Evolutionary conservation across 495 filamentous ascomycete species (phyloP), one percentile per base, ranked within the genome.

Genomic region (Monascus purpureus): DNA sequence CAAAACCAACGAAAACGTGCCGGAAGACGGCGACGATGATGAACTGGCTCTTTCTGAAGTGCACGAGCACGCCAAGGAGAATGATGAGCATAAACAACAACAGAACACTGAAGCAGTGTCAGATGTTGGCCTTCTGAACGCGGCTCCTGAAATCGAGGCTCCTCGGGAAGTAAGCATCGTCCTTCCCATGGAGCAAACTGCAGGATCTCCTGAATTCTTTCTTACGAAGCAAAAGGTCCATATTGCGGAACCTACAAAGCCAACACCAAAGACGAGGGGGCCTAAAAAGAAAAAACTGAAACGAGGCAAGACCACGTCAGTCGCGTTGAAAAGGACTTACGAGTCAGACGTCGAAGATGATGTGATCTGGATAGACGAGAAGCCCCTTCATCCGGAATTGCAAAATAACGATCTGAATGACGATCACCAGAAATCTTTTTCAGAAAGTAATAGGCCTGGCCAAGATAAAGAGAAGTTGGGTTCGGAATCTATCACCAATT

Each of bases 261-360:
- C 41, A 25, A 31, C 22, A 13, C 17, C 42, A 8, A 52, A 52
- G 29, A 5, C 20, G 20, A 22, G 20, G 9, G 44, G 49, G 17
- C 38, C 43, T 6, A 50, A 50, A 33, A 65, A 61, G 46, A 61
- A 57, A 33, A 55, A 55, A 22, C 13, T 50, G 7, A 64, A 61
- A 35, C 47, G 54, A 25, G 49, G 49, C 29, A 65, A 63, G 35
- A 53, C 55, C 3, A 53, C 57, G 0, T 55, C 55, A 6, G 35
- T 39, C 5, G 42, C 46, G 12, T 40, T 48, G 0, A 35, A 42
- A 7, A 61, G 52, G 31, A 33, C 50, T 4, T 44, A 34, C 19
- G 35, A 44, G n/a, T 35, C 48, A 3, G 53, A 46, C 23, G 29
- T 47, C 17, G 53, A 57, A 24, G 48, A 50, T 17, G 53, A 59